Evolutionary conservation across 163 green algal species (phyloP).

Genomic region (Trebouxiophyceae sp.): DNA sequence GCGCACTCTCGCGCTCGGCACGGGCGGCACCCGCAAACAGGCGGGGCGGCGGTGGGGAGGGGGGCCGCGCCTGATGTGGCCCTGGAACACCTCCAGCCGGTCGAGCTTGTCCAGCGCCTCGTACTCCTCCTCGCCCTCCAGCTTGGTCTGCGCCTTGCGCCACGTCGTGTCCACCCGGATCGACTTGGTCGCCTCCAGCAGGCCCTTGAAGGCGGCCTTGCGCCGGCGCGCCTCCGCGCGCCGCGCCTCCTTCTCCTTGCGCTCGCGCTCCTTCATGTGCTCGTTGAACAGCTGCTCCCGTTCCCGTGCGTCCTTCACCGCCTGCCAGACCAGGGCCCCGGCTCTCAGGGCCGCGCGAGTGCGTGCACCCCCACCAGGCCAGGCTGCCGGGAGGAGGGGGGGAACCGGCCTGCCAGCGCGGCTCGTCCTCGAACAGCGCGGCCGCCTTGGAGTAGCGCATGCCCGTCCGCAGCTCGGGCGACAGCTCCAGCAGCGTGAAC

Average conservation of each 20-base stretch:
- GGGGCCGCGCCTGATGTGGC: slow-evolving; percentile 32
- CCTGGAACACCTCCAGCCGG: slow-evolving; percentile 71
- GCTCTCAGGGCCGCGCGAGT: too few relatives aligned
- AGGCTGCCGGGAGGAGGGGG: too few relatives aligned
- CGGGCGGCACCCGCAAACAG: background rate
- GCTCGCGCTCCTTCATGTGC: slow-evolving; percentile 53
- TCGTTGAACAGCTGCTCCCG: slow-evolving; percentile 64
- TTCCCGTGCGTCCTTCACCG: slow-evolving; percentile 33
- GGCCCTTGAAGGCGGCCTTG: slow-evolving; percentile 41
- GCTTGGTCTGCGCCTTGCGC: slow-evolving; percentile 46
- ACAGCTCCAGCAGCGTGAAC: slow-evolving; percentile 46
- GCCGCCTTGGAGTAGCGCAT: slow-evolving; percentile 36
- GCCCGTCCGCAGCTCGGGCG: slow-evolving; percentile 28
- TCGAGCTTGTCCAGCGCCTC: slow-evolving; percentile 69
- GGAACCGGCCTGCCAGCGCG: slow-evolving; percentile 58
- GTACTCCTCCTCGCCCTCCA: slow-evolving; percentile 61
- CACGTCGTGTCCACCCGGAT: slow-evolving; percentile 44
- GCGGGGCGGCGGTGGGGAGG: background rate
- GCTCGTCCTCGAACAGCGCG: slow-evolving; percentile 67
- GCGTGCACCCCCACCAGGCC: too few relatives aligned
- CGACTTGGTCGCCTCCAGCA: slow-evolving; percentile 39
- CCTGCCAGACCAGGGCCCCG: slow-evolving; percentile 15
- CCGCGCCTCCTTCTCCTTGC: slow-evolving; percentile 29
- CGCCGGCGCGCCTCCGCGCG: slow-evolving; percentile 39
- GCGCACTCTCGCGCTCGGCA: too few relatives aligned